phyloP scores from a whole-genome alignment of 2,329 filamentous ascomycete genomes.

The Pochonia chlamydosporia region DNA sequence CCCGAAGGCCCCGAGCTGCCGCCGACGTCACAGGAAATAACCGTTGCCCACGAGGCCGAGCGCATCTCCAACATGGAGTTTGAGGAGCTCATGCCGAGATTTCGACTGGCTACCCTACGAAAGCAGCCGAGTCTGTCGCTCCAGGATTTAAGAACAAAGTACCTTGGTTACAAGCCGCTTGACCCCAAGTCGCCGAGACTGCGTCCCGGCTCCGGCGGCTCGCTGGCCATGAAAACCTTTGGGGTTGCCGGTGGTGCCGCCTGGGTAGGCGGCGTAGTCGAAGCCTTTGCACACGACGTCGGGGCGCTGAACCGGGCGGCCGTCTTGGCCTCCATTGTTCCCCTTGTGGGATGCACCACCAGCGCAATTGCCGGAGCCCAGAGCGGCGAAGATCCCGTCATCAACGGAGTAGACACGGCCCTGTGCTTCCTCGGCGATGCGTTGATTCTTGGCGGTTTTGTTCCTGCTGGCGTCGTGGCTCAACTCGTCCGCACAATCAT shows the following conservation, averaged over 20 bases:
- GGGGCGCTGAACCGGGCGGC: neutral
- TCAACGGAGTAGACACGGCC: neutral
- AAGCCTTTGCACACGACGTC: neutral
- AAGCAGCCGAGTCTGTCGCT: no score
- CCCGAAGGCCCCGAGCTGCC: no score
- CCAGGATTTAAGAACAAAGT: no score
- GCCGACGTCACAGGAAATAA: no score
- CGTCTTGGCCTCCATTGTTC: neutral
- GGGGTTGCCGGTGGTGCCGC: neutral
- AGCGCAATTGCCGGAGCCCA: neutral
- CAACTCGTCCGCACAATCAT: neutral
- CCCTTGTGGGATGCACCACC: neutral
- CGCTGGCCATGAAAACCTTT: neutral
- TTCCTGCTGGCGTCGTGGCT: neutral
- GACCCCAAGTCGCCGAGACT: neutral
- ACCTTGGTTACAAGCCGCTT: neutral
- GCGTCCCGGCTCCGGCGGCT: neutral
- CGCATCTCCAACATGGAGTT: no score
- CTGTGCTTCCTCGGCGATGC: neutral
- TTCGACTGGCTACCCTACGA: no score
- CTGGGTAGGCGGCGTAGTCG: neutral
- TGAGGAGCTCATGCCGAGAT: no score
- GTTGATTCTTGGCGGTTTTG: neutral
- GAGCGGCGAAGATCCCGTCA: neutral
- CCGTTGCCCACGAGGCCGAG: no score